These are phyloP conservation scores for Parathielavia hyrcaniae DNA, from an alignment of 495 filamentous ascomycete genomes.

Conservation along the genomic window DNA sequence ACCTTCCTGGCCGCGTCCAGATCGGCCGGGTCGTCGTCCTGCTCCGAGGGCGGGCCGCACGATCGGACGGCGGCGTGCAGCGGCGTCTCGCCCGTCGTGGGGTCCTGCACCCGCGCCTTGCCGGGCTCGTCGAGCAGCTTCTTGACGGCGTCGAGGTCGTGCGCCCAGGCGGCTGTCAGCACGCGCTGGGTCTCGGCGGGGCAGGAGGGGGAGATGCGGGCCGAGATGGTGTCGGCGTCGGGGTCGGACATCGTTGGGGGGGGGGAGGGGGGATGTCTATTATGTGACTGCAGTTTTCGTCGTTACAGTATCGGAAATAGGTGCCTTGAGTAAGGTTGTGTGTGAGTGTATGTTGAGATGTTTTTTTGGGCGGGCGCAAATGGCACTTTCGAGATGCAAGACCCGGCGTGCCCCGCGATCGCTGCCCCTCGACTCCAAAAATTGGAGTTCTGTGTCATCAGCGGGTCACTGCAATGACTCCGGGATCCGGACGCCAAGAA, in stretches of 20 bases:
- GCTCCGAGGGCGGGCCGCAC: slow-evolving; percentile 51
- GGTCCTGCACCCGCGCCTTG: slow-evolving; percentile 71
- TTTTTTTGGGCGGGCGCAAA: background rate
- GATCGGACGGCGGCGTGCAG: slow-evolving; percentile 86
- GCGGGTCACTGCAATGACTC: background rate
- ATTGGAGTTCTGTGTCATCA: background rate
- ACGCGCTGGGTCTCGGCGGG: slow-evolving; percentile 47
- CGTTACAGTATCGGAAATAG: background rate
- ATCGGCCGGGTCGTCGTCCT: slow-evolving; percentile 37
- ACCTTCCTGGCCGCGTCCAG: slow-evolving; percentile 56
- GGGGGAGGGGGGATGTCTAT: slow-evolving; percentile 22
- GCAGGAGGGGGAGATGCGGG: slow-evolving; percentile 44
- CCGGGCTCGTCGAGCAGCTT: slow-evolving; percentile 59
- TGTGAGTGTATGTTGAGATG: background rate
- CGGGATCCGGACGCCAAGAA: background rate
- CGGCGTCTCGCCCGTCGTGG: slow-evolving; percentile 77
- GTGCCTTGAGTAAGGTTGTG: background rate
- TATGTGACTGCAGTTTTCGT: background rate
- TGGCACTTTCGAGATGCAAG: background rate
- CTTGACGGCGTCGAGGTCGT: slow-evolving; percentile 70
- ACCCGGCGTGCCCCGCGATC: background rate
- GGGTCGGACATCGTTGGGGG: background rate
- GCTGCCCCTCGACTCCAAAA: slow-evolving; percentile 4
- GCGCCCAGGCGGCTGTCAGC: slow-evolving; percentile 75
- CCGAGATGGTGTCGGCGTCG: slow-evolving; percentile 35